These are phyloP conservation scores for Solanum ossicruentum DNA, from an alignment of 257 asterid species.

Conservation along the genomic window DNA sequence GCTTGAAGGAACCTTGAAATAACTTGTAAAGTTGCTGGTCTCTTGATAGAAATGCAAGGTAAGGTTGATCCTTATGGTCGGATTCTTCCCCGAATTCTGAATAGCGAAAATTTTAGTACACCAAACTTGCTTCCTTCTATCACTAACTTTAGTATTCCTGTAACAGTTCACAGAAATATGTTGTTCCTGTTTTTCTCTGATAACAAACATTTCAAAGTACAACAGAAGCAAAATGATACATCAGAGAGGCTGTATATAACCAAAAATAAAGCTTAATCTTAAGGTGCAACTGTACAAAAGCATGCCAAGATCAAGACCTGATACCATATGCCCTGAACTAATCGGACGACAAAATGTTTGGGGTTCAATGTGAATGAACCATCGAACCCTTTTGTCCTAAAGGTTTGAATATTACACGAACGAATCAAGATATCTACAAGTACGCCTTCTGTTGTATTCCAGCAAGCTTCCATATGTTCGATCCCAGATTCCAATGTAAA, in stretches of 20 bases:
- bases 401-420: conserved; percentile 8
- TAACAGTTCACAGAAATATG: not conserved
- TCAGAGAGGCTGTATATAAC: not conserved
- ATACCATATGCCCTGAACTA: not conserved
- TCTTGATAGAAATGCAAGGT: no score
- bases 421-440: conserved; percentile 41
- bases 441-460: conserved; percentile 40
- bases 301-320: not conserved
- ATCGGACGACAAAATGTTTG: not conserved
- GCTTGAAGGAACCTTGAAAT: no score
- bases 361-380: not conserved
- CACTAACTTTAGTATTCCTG: not conserved
- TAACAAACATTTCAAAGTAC: not conserved
- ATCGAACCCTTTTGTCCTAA: not conserved
- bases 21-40: no score
- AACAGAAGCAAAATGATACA: not conserved
- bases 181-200: not conserved
- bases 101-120: no score
- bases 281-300: not conserved
- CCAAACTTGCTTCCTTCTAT: not conserved
- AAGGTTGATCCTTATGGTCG: no score
- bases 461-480: conserved; percentile 64
- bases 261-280: not conserved
- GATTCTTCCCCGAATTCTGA: fast-evolving
- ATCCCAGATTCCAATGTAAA: conserved; percentile 61